Evolutionary conservation across 352 stramenopile species (phyloP), one percentile per base, ranked within the genome.

Genomic region (Phytophthora quininea): DNA sequence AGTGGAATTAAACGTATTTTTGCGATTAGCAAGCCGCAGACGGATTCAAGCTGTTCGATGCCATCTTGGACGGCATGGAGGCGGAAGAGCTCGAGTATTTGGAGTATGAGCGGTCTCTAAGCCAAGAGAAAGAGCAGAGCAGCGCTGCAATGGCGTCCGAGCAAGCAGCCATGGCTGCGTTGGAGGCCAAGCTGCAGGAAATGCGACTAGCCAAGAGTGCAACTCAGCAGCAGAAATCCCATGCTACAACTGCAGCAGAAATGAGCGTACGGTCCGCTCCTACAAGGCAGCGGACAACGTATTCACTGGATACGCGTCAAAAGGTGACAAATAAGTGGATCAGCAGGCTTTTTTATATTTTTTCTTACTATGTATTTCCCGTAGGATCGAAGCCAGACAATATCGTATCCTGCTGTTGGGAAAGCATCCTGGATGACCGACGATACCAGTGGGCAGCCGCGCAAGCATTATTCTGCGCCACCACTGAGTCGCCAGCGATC

Each of bases 51-150:
- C 67, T 94, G 5, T 91, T 94, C 43, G 84, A 94, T 51, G 71
- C 74, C 0, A 94, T 94, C 68, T 75, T 94, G 46, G 80, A 92
- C 69, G 86, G 86, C 14, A 94, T 94, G 84, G 77, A 92, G 58
- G 67, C 72, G 2, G 80, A 90, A 51, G 86, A 94, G 49, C 54
- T 70, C 2, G 82, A 91, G 42, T 76, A 84, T 42, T 67, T 89
- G 55, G 69, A 89, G 42, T 88, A 91, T 48, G 76, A 87, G 31
- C 64, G 62, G 29, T 80, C 82, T 38, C 47, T 83, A 19, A 66
- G 59, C 4, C 45, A 69, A 29, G 62, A 71, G 29, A 72, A 60
- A 5, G 61, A 76, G 24, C 66, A 73, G 57, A 68, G 62, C 27
- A 68, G 5, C 19, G 56, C 67, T 8, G 11, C 42, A 4, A 27